These are phyloP conservation scores for Leptodontidium sp. DNA, from an alignment of 2,329 filamentous ascomycete species.

Conservation along the genomic window DNA sequence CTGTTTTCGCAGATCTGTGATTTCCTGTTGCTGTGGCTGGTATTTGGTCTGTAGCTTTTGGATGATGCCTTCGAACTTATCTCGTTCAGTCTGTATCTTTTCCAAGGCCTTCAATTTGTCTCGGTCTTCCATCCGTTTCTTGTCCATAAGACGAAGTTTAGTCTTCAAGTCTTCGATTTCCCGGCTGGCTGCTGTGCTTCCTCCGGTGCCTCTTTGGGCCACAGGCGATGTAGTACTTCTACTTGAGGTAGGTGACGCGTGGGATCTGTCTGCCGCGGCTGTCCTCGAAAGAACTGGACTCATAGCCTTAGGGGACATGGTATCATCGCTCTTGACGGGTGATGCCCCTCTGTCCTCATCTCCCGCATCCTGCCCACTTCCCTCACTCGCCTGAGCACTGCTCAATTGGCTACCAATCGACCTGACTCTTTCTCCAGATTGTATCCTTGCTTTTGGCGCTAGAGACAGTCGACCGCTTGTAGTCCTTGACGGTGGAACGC, in stretches of 20 bases:
- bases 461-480: slow-evolving; percentile 37
- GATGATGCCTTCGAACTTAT: slow-evolving; percentile 84
- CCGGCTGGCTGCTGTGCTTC: slow-evolving; percentile 48
- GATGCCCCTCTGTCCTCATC: slow-evolving; percentile 49
- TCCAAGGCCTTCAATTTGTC: slow-evolving; percentile 85
- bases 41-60: slow-evolving; percentile 91
- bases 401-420: slow-evolving; percentile 46
- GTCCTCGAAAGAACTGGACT: slow-evolving; percentile 43
- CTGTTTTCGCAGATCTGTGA: slow-evolving; percentile 76
- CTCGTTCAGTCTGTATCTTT: slow-evolving; percentile 76
- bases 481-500: slow-evolving; percentile 34
- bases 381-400: slow-evolving; percentile 41
- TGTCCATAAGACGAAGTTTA: slow-evolving; percentile 86
- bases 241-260: slow-evolving; percentile 39
- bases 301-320: slow-evolving; percentile 43
- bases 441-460: slow-evolving; percentile 41
- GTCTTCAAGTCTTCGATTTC: slow-evolving; percentile 89
- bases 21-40: slow-evolving; percentile 83
- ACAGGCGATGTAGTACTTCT: slow-evolving; percentile 39
- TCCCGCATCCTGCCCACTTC: slow-evolving; percentile 41
- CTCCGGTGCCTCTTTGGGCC: slow-evolving; percentile 35
- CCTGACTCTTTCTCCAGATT: slow-evolving; percentile 44
- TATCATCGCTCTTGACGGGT: slow-evolving; percentile 56
- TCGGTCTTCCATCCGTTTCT: slow-evolving; percentile 84
- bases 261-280: slow-evolving; percentile 35